Conservation (phyloP, 1,139 yeast genomes). For the Pichia sp. region DNA sequence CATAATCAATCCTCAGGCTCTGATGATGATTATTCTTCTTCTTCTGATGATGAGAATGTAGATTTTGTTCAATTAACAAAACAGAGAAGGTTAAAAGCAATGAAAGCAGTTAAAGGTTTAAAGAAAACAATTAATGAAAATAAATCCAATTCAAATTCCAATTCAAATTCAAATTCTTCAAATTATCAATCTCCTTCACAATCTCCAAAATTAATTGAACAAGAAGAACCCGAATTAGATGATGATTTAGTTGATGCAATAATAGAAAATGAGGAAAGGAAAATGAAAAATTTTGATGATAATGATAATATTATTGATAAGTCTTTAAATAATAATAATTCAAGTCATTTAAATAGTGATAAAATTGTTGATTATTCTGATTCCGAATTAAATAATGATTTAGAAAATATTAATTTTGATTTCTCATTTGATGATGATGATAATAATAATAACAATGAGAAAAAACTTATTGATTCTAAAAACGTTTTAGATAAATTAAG, state of each 20-base stretch:
- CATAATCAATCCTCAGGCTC: constrained; percentile 29
- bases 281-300: constrained; percentile 14
- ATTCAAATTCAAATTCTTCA: no score
- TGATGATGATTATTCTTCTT: constrained; percentile 39
- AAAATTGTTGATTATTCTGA: constrained; percentile 13
- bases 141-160: constrained; percentile 7
- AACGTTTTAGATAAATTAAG: constrained; percentile 26
- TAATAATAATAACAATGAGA: no score
- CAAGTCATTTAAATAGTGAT: constrained; percentile 8
- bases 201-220: constrained; percentile 13
- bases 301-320: constrained; percentile 1
- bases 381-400: constrained; percentile 19
- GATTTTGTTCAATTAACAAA: constrained; percentile 69
- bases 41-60: constrained; percentile 61
- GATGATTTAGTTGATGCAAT: constrained; percentile 29
- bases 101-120: constrained; percentile 45
- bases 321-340: no score
- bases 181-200: constrained; percentile 13
- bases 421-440: constrained; percentile 47
- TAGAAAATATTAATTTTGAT: constrained; percentile 44
- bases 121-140: constrained; percentile 30
- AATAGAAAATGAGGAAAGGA: constrained; percentile 25
- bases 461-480: constrained; percentile 20
- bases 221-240: constrained; percentile 25
- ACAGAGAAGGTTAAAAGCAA: constrained; percentile 51